phyloP scores from a whole-genome alignment of 495 filamentous ascomycete genomes.

The Annulohypoxylon bovei region DNA sequence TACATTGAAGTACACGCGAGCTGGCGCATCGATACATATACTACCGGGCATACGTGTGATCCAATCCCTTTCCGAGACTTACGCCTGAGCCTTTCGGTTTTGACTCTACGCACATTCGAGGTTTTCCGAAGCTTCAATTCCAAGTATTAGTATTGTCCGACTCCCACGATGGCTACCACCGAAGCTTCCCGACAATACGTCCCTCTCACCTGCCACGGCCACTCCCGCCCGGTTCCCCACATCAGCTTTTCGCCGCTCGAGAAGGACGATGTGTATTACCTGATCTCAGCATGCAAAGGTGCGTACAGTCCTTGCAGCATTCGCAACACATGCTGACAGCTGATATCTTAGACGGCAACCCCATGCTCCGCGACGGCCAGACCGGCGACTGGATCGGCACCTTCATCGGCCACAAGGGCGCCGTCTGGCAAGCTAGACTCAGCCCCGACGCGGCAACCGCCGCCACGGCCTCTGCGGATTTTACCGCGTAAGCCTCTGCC shows the following conservation, averaged over 20 bases:
- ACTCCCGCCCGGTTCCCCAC: constrained; percentile 95
- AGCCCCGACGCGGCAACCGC: constrained; percentile 88
- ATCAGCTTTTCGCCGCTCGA: constrained; percentile 87
- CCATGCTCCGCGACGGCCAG: constrained; percentile 96
- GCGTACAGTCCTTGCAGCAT: constrained; percentile 21
- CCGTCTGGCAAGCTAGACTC: constrained; percentile 93
- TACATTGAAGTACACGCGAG: not conserved
- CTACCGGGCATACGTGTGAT: not conserved
- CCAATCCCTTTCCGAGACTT: not conserved
- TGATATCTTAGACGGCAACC: constrained; percentile 81
- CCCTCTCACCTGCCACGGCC: constrained; percentile 95
- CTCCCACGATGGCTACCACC: constrained; percentile 51
- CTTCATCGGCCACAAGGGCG: constrained; percentile 97
- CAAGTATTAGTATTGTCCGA: not conserved
- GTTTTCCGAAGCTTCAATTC: not conserved
- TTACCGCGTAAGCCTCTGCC: constrained; percentile 76
- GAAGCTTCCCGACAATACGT: constrained; percentile 68
- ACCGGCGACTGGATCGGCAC: constrained; percentile 99
- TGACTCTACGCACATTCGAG: not conserved
- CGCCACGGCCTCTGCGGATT: constrained; percentile 93
- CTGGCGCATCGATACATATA: not conserved
- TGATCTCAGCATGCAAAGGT: constrained; percentile 99
- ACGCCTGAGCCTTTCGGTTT: not conserved
- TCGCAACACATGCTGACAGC: constrained; percentile 19
- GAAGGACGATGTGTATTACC: constrained; percentile 87